Percentiles rank a stretch among this genome's conserved stretches.
These are phyloP conservation scores for Candida oleophila DNA, from an alignment of 805 yeast species.

Conservation along the genomic window DNA sequence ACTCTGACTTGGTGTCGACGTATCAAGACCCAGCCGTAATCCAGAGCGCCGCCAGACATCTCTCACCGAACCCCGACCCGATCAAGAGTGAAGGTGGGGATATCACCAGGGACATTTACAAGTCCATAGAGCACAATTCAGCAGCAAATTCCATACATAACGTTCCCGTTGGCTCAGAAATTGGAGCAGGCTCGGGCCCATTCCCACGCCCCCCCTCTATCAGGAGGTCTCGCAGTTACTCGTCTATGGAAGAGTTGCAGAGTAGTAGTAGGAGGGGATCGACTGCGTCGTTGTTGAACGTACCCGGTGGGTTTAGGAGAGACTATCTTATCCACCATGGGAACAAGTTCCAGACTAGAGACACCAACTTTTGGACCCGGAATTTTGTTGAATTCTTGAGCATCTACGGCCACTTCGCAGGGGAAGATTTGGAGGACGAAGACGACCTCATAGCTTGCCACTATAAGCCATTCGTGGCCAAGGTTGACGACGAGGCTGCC, in stretches of 20 bases:
- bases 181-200: neutral
- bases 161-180: slow-evolving; percentile 4
- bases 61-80: slow-evolving; percentile 20
- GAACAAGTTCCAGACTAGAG: slow-evolving; percentile 16
- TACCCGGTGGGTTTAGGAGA: slow-evolving; percentile 83
- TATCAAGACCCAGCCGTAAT: slow-evolving; percentile 32
- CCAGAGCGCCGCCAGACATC: slow-evolving; percentile 34
- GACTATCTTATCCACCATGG: slow-evolving; percentile 49
- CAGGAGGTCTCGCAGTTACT: slow-evolving; percentile 20
- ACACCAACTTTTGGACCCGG: slow-evolving; percentile 56
- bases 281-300: slow-evolving; percentile 63
- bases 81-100: slow-evolving; percentile 49
- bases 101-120: slow-evolving; percentile 49
- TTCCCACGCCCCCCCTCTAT: slow-evolving; percentile 6
- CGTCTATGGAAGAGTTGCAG: slow-evolving; percentile 19
- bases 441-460: slow-evolving; percentile 55
- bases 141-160: slow-evolving; percentile 10
- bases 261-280: slow-evolving; percentile 51
- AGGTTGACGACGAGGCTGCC: slow-evolving; percentile 28
- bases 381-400: slow-evolving; percentile 77
- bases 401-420: slow-evolving; percentile 84
- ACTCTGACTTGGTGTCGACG: slow-evolving; percentile 16
- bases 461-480: slow-evolving; percentile 27
- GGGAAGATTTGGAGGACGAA: slow-evolving; percentile 73
- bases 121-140: slow-evolving; percentile 11